phyloP scores from a whole-genome alignment of 352 stramenopile species.

The Pythium myriotylum region DNA sequence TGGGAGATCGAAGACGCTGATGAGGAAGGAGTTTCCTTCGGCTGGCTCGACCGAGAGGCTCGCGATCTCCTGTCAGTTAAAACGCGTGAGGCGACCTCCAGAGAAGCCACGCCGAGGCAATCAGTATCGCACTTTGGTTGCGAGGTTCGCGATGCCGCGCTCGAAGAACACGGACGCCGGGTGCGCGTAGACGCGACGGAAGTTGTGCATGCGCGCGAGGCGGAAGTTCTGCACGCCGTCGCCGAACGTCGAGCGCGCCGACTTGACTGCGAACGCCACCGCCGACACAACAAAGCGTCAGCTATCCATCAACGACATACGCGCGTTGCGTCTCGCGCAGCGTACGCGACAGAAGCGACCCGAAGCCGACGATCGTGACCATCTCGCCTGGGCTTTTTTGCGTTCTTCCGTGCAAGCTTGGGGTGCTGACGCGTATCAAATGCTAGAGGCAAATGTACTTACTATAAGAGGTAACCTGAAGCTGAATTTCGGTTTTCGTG shows the following conservation, averaged over 20 bases:
- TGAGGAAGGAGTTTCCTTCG: conserved; percentile 58
- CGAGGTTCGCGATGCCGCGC: conserved; percentile 83
- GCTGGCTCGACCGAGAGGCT: conserved; percentile 80
- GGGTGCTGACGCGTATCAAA: conserved; percentile 9
- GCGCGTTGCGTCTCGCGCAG: background rate
- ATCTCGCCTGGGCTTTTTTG: conserved; percentile 21
- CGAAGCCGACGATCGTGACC: conserved; percentile 90
- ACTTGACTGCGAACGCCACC: conserved; percentile 48
- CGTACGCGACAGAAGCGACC: conserved; percentile 85
- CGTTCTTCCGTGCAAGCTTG: background rate
- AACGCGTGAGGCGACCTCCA: background rate
- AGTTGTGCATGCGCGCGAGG: conserved; percentile 79
- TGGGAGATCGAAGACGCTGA: conserved; percentile 75
- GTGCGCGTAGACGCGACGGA: conserved; percentile 90
- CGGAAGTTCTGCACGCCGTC: conserved; percentile 88
- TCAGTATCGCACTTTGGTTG: conserved; percentile 59
- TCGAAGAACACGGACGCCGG: conserved; percentile 94
- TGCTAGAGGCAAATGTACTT: background rate
- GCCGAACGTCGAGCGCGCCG: conserved; percentile 87
- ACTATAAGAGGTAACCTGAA: conserved; percentile 9
- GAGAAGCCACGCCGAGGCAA: background rate
- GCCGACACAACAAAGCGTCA: background rate
- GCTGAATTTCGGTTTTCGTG: background rate
- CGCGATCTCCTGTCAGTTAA: conserved; percentile 75
- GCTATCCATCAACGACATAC: background rate